phyloP scores from a whole-genome alignment of 2,329 filamentous ascomycete species.

The Fusarium irregulare region DNA sequence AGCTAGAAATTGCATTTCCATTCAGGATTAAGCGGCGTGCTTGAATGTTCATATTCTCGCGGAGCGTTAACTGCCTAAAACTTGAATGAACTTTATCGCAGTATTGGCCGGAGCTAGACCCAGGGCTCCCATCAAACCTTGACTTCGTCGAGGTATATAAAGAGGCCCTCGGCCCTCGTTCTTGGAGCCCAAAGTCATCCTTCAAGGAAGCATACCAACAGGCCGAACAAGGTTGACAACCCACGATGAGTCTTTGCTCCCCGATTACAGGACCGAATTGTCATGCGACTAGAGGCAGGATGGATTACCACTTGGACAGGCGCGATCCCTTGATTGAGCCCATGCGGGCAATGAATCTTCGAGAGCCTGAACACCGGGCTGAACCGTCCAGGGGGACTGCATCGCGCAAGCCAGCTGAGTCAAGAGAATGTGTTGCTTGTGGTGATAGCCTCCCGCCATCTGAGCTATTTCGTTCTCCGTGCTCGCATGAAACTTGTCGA shows the following conservation, averaged over 20 bases:
- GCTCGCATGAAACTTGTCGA: conserved; percentile 64
- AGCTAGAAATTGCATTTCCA: neutral
- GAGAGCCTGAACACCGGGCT: fast-evolving
- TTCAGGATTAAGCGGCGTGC: neutral
- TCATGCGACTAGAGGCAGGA: neutral
- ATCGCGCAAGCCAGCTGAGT: neutral
- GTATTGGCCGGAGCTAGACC: neutral
- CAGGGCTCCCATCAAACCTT: neutral
- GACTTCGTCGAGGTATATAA: neutral
- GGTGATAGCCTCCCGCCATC: neutral
- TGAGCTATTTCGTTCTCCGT: conserved; percentile 31
- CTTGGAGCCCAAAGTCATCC: neutral
- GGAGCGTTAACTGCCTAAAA: neutral
- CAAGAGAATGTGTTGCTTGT: conserved; percentile 6
- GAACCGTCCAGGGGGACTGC: conserved; percentile 3
- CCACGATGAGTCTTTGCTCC: neutral
- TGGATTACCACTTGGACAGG: neutral
- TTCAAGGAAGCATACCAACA: neutral
- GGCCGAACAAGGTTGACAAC: neutral
- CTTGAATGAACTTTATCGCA: neutral
- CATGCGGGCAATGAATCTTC: neutral
- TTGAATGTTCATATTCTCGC: neutral
- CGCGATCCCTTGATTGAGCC: neutral
- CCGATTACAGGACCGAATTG: too few relatives aligned
- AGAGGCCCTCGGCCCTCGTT: neutral